Percentiles rank a stretch among this genome's conserved stretches.
Evolutionary conservation across 78 protist species (phyloP).

Genomic region (Dictyostelium capitatum): DNA sequence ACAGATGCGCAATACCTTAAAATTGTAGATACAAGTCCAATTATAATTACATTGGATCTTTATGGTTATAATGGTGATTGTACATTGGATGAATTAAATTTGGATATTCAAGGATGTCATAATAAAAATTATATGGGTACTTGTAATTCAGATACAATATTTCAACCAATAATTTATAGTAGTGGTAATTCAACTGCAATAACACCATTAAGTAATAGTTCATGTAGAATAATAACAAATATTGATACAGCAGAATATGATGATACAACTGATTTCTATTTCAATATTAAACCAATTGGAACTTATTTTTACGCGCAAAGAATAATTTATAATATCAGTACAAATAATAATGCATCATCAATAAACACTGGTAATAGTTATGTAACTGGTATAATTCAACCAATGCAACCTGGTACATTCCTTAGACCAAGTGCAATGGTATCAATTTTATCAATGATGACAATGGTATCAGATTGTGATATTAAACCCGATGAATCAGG

Average conservation of each 20-base stretch:
- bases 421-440: slow-evolving; percentile 23
- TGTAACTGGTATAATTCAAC: slow-evolving; percentile 61
- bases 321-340: slow-evolving; percentile 34
- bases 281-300: not conserved
- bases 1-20: slow-evolving; percentile 25
- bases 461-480: slow-evolving; percentile 34
- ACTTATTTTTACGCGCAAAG: slow-evolving; percentile 45
- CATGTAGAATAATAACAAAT: slow-evolving; percentile 1
- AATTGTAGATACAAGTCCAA: slow-evolving; percentile 22
- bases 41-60: slow-evolving; percentile 16
- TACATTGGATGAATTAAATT: not conserved
- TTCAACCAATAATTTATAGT: not conserved
- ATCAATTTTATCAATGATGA: slow-evolving; percentile 36
- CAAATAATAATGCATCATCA: not conserved
- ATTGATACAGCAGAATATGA: not conserved
- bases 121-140: slow-evolving; percentile 47
- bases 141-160: not conserved
- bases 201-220: not conserved
- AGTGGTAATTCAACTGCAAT: not conserved
- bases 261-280: slow-evolving; percentile 10
- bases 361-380: slow-evolving; percentile 34
- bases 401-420: not conserved
- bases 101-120: not conserved
- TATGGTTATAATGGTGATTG: slow-evolving; percentile 31
- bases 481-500: slow-evolving; percentile 4